Evolutionary conservation across 345 rosid species (phyloP).

Genomic region (Moricandia arvensis): DNA sequence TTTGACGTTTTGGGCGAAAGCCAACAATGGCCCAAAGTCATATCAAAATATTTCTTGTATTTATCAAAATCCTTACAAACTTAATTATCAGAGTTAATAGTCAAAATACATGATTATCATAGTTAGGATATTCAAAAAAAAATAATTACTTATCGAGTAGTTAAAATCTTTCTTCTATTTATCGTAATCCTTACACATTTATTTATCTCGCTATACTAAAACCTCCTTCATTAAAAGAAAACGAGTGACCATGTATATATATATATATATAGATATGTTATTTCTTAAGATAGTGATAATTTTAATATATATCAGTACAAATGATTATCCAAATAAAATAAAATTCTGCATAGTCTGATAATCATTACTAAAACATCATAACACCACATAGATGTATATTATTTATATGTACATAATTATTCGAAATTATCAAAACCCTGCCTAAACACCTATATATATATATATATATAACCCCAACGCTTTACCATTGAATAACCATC

Average conservation of each 20-base stretch:
- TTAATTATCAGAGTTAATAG: too few relatives aligned
- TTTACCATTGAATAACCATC: not conserved
- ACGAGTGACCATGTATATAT: not conserved
- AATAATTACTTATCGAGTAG: too few relatives aligned
- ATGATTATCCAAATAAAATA: not conserved
- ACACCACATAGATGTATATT: not conserved
- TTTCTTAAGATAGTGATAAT: not conserved
- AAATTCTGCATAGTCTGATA: not conserved
- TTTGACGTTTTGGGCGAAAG: not conserved
- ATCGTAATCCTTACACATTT: not conserved
- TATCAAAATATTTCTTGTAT: not conserved
- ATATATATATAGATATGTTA: too few relatives aligned
- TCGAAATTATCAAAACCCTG: not conserved
- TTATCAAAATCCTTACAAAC: not conserved
- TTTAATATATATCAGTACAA: not conserved
- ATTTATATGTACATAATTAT: not conserved
- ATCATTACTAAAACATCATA: not conserved
- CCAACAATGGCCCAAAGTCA: not conserved
- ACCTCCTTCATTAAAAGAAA: not conserved
- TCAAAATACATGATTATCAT: too few relatives aligned
- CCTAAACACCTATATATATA: not conserved
- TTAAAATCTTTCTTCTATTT: not conserved
- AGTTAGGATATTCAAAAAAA: too few relatives aligned
- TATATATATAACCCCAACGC: too few relatives aligned
- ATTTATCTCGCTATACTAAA: not conserved